Evolutionary conservation across 768 basidiomycete species (phyloP).

Genomic region (Boletus fagicola): DNA sequence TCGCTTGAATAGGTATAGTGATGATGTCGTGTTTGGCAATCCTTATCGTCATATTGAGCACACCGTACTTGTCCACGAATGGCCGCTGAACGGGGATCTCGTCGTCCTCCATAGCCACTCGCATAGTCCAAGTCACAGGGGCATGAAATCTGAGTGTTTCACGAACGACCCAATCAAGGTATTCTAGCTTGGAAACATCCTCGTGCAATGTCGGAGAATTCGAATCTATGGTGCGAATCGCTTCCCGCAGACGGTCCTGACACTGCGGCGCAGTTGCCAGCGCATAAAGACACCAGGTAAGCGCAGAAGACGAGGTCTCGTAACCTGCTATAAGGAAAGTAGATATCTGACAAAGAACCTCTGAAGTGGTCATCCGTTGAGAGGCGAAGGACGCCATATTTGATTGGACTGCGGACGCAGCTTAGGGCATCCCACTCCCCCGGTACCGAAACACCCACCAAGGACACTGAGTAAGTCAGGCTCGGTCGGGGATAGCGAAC

Average conservation of each 20-base stretch:
- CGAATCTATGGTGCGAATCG: slow-evolving; percentile 35
- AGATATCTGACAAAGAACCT: slow-evolving; percentile 61
- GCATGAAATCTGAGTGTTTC: slow-evolving; percentile 56
- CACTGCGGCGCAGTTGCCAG: slow-evolving; percentile 44
- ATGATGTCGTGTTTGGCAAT: slow-evolving; percentile 53
- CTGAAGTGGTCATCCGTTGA: slow-evolving; percentile 53
- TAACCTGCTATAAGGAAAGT: slow-evolving; percentile 66
- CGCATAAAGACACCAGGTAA: slow-evolving; percentile 63
- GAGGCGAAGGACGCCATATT: slow-evolving; percentile 45
- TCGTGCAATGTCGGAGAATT: slow-evolving; percentile 22
- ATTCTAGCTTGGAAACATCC: slow-evolving; percentile 42
- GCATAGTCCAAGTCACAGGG: slow-evolving; percentile 59
- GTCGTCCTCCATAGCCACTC: slow-evolving; percentile 48
- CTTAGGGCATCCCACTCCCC: background rate
- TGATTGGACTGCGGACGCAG: slow-evolving; percentile 48
- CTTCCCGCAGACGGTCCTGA: slow-evolving; percentile 49
- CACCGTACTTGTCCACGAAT: slow-evolving; percentile 34
- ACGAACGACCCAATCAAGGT: slow-evolving; percentile 61
- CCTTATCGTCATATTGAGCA: slow-evolving; percentile 33
- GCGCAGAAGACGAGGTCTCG: slow-evolving; percentile 57
- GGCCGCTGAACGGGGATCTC: slow-evolving; percentile 48
- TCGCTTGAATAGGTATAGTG: slow-evolving; percentile 56
- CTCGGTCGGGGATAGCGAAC: slow-evolving; percentile 14
- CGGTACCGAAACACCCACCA: slow-evolving; percentile 35
- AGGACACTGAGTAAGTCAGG: slow-evolving; percentile 52